Evolutionary conservation across 495 filamentous ascomycete genomes (phyloP).

Genomic region (Neurospora tetrasperma): DNA sequence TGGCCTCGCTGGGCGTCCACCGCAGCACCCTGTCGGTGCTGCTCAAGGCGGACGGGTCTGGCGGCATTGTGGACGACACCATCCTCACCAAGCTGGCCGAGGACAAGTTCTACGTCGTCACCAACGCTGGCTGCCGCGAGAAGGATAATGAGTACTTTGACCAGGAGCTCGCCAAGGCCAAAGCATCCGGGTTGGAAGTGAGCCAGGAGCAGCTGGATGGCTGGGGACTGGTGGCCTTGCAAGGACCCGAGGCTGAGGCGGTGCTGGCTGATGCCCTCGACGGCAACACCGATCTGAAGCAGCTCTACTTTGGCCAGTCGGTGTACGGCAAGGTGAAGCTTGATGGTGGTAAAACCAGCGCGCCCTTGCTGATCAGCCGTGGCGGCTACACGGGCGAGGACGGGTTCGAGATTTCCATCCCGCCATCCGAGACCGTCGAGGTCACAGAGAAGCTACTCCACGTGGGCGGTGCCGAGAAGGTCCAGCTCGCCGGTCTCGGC

Average conservation of each 20-base stretch:
- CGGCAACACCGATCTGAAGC: conserved; percentile 46
- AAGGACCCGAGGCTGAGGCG: conserved; percentile 66
- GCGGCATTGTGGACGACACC: conserved; percentile 89
- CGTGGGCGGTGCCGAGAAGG: conserved; percentile 45
- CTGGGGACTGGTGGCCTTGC: conserved; percentile 77
- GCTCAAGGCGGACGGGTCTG: conserved; percentile 57
- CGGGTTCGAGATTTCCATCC: conserved; percentile 91
- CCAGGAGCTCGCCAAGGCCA: conserved; percentile 48
- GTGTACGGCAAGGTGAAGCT: conserved; percentile 41
- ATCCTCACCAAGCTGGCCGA: conserved; percentile 68
- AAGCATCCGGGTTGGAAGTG: conserved; percentile 49
- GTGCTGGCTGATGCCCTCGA: conserved; percentile 47
- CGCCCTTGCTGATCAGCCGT: conserved; percentile 65
- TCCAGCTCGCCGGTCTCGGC: conserved; percentile 77
- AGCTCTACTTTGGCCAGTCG: conserved; percentile 70
- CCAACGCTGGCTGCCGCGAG: conserved; percentile 83
- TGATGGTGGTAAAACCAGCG: conserved; percentile 24
- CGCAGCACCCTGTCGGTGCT: conserved; percentile 72
- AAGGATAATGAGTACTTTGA: conserved; percentile 73
- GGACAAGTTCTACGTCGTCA: conserved; percentile 80
- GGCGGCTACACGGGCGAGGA: conserved; percentile 97
- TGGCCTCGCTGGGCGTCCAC: conserved; percentile 35
- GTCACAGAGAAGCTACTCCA: conserved; percentile 54
- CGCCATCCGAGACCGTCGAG: conserved; percentile 42
- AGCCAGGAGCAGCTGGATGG: conserved; percentile 47